Conservation (phyloP, 768 basidiomycete genomes). For the Chalciporus piperatus region DNA sequence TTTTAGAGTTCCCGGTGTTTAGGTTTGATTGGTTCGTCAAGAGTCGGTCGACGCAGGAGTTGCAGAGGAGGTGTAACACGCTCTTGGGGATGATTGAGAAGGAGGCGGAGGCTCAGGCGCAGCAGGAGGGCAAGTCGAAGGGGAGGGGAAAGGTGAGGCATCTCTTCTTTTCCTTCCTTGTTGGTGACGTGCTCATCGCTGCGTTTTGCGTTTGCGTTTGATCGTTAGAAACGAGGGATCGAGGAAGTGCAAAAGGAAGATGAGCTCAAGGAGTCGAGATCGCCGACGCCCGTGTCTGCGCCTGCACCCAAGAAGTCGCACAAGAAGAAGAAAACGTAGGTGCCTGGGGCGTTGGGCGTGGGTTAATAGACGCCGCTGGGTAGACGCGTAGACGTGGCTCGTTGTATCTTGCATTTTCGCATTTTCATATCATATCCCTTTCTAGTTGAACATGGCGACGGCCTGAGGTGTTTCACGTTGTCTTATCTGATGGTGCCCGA, state of each 20-base stretch:
- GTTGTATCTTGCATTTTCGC: too few species aligned
- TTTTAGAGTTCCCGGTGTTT: conserved; percentile 95
- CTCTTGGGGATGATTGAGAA: conserved; percentile 89
- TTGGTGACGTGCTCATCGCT: conserved; percentile 1
- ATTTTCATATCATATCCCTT: too few species aligned
- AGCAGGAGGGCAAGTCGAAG: conserved; percentile 66
- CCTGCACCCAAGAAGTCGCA: conserved; percentile 54
- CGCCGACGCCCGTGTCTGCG: conserved; percentile 54
- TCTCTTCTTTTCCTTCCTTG: background rate
- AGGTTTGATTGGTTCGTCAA: conserved; percentile 99
- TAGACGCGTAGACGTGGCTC: background rate
- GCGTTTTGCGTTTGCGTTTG: background rate
- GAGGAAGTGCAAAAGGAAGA: conserved; percentile 60
- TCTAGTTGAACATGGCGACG: too few species aligned
- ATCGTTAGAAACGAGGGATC: conserved; percentile 62
- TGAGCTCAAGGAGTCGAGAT: conserved; percentile 50
- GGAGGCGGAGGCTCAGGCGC: conserved; percentile 68
- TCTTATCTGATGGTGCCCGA: too few species aligned
- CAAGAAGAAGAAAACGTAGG: conserved; percentile 68
- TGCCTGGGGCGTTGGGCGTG: background rate
- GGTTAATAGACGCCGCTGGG: too few species aligned
- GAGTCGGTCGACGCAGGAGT: conserved; percentile 84
- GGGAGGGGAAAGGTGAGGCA: conserved; percentile 63
- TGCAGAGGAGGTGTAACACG: conserved; percentile 85
- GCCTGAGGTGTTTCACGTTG: too few species aligned